Base-by-base conservation (phyloP, 441 rosid species). In the Manihot esculenta region DNA sequence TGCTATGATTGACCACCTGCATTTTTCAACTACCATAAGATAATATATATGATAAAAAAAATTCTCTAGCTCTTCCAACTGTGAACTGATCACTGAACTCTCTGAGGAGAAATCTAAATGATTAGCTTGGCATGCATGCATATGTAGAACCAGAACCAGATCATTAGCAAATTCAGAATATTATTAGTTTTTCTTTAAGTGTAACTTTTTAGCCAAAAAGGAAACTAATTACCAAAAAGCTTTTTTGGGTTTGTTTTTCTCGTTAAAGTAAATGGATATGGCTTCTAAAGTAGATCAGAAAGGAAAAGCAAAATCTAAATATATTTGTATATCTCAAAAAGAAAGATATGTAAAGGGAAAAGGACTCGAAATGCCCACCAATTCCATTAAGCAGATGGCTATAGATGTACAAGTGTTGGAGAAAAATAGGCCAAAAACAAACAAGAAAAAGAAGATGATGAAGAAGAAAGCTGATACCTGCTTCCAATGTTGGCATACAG, bases 1-100 rank as follows among this genome's bases (percentile, higher is more conserved):
- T 75, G 98, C 98, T 77, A 93, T 91, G 58, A 91, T 82, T 73
- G 98, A 94, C 98, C 98, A 94, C 83, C 98, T 93, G 85, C 79
- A 80, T 56, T 64, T 56, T 73, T 47, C 18, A 50, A 62, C 18
- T 64, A 75, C 45, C 20, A 67, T 68, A 24, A 68, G 60, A 60
- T 55, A 69, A 55, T 41, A 27, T 45, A 5, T 42, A n/a, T n/a
- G n/a, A n/a, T 24, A 14, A 8, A 54, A 54, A 50, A 50, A 24
- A 50, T 5, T 5, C 42, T 23, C 24, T 50, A n/a, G n/a, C 55
- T 50, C 55, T 50, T n/a, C 55, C 55, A 18, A 50, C 55, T 50
- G 53, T n/a, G 7, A 49, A 49, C 53, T 15, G 18, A 17, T 50
- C 21, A 50, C 42, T 38, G 55, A 6, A 50, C 23, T 50, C 11